Evolutionary conservation across 441 rosid genomes (phyloP), one percentile per base, ranked within the genome.

Genomic region (Populus hybrid): DNA sequence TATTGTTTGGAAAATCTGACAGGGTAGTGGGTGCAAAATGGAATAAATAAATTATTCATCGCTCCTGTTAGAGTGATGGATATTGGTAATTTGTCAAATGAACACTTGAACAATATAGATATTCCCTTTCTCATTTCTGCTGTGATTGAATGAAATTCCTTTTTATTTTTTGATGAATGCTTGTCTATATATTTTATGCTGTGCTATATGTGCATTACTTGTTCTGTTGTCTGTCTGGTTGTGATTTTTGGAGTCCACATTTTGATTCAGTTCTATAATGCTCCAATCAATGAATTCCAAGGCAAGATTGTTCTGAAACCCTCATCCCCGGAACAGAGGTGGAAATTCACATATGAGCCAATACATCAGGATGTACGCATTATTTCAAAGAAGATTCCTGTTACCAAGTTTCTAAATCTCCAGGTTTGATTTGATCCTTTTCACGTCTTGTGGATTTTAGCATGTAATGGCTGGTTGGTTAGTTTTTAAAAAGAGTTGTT

Each of bases 321-420:
- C 81, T 69, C 92, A 61, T 87, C 89, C 20, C 88, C 88, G 32
- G 97, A 92, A 24, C 82, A 91, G 77, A 87, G 78, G 70, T 94
- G 99, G 99, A 94, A 90, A 81, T 94, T 95, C 69, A 77, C 88
- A 57, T 94, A 84, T 65, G 99, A 92, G 86, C 98, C 98, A 1
- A 61, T 90, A 71, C 87, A 77, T 71, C 94, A 94, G 75, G 95
- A 95, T 69, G 84, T 94, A 34, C 89, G 88, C 12, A 76, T 95
- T 83, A 81, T 87, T 66, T 94, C 98, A 0, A 94, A 91, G 86
- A 95, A 94, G 89, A 94, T 95, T 69, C 97, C 97, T 7, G 78
- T 95, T 71, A 95, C 97, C 76, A 89, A 86, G 79, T 95, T 90
- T 84, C 87, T 95, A 67, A 89, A 85, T 87, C 97, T 92, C 61